A percentile compares a stretch with the other conserved stretches of the same genome.
Conservation (phyloP, 768 basidiomycete genomes). For the Tricholoma furcatifolium region DNA sequence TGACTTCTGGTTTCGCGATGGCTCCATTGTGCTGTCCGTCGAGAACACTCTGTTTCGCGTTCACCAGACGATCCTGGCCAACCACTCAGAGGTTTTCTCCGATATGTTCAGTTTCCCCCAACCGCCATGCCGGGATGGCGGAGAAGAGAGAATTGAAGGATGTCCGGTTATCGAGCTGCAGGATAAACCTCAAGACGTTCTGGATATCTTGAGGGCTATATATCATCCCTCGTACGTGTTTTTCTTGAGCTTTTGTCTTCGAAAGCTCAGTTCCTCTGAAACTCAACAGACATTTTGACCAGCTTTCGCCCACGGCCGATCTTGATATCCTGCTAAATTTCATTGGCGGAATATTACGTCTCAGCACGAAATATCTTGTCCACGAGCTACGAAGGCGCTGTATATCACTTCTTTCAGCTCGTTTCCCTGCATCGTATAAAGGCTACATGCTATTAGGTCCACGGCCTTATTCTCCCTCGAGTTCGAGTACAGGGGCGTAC, state of each 20-base stretch:
- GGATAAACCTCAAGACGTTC: slow-evolving; percentile 46
- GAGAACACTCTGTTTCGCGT: slow-evolving; percentile 41
- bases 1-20: slow-evolving; percentile 45
- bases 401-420: slow-evolving; percentile 42
- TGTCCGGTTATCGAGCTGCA: slow-evolving; percentile 50
- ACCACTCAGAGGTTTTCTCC: slow-evolving; percentile 65
- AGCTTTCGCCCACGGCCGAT: slow-evolving; percentile 33
- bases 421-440: slow-evolving; percentile 38
- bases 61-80: slow-evolving; percentile 43
- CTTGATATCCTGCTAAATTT: slow-evolving; percentile 44
- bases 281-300: slow-evolving; percentile 33
- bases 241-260: neutral
- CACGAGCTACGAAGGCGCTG: slow-evolving; percentile 50
- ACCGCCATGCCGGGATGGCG: slow-evolving; percentile 27
- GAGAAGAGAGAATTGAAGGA: slow-evolving; percentile 40
- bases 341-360: slow-evolving; percentile 53
- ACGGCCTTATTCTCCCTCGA: slow-evolving; percentile 6
- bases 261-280: neutral
- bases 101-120: slow-evolving; percentile 61
- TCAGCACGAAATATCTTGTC: slow-evolving; percentile 62
- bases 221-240: slow-evolving; percentile 45
- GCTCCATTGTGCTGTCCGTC: slow-evolving; percentile 40
- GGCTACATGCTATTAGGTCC: slow-evolving; percentile 31
- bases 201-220: slow-evolving; percentile 47
- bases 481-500: neutral